Evolutionary conservation across 2,329 filamentous ascomycete genomes (phyloP).

Genomic region (Trichothecium roseum): DNA sequence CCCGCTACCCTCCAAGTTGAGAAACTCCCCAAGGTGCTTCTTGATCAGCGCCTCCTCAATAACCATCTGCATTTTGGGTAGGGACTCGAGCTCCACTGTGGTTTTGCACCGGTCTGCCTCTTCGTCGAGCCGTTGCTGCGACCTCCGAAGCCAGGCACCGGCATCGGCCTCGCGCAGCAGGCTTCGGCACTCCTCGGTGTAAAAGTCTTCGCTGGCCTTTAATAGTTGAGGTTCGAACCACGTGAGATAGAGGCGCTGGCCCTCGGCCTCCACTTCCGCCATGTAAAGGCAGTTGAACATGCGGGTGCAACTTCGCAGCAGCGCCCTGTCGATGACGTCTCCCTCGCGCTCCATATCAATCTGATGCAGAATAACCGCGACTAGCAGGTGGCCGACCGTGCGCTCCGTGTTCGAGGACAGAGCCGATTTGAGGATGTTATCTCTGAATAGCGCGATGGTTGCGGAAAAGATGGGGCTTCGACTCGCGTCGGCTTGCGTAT

Average conservation of each 20-base stretch:
- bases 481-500: conserved; percentile 54
- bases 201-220: conserved; percentile 60
- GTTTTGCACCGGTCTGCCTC: conserved; percentile 76
- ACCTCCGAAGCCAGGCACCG: conserved; percentile 68
- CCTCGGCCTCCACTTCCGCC: conserved; percentile 64
- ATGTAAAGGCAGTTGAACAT: conserved; percentile 90
- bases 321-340: conserved; percentile 72
- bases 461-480: conserved; percentile 72
- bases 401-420: conserved; percentile 33
- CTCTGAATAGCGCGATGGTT: conserved; percentile 79
- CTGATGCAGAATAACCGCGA: conserved; percentile 77
- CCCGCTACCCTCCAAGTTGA: conserved; percentile 76
- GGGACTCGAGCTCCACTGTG: conserved; percentile 64
- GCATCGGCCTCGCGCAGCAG: conserved; percentile 72
- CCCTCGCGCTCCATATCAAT: conserved; percentile 87
- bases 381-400: conserved; percentile 64
- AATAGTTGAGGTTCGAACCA: conserved; percentile 76
- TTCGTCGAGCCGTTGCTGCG: conserved; percentile 63
- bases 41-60: conserved; percentile 74
- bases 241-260: conserved; percentile 72
- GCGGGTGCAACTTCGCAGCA: conserved; percentile 73
- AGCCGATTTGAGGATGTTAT: conserved; percentile 63
- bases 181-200: conserved; percentile 61
- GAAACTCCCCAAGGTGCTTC: conserved; percentile 67
- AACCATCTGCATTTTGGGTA: conserved; percentile 62